Base-by-base conservation (phyloP, 78 protist genomes). In the Chrysochromulina parva region DNA sequence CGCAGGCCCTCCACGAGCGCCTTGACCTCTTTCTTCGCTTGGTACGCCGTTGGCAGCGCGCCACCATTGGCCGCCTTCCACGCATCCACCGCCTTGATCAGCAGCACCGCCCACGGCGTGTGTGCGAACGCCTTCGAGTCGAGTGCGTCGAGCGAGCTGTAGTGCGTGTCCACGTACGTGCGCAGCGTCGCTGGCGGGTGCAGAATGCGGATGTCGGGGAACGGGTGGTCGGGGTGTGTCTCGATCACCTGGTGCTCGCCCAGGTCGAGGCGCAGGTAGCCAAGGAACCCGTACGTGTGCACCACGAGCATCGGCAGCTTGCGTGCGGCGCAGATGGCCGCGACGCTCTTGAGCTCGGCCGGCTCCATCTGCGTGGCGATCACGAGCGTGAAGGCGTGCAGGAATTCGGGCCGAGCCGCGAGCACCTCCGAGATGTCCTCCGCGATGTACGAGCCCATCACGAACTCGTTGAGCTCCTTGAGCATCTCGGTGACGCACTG, bases 221-320 rank as follows among this genome's bases (percentile, higher is more conserved):
- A 19, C 47, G 17, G 28, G 84, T 74, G 10, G 84, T 14, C 84
- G 24, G 28, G 57, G 84, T 50, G 84, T 14, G 54, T 22, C 84
- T 74, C 84, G n/a, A 50, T 0, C n/a, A 74, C 80, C 94, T 94
- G 66, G 91, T 93, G 90, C 94, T 96, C 90, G 80, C 94, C 28
- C 7, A 65, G 57, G 38, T 52, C 90, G 50, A 94, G 26, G 76
- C 97, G 95, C 47, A 95, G 55, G 87, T 85, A 86, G 73, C 98
- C 98, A 73, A 95, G 84, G 62, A 92, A 88, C 55, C 98, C 97
- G 65, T 96, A 94, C 65, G 96, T 55, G 52, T 86, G 95, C 1
- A 71, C 95, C 54, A 88, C 60, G 28, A 94, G 28, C 11, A 96
- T n/a, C 59, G 96, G 97, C 9, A 94, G 58, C 76, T 60, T 74